phyloP scores from a whole-genome alignment of 129 eudicot species.

The Chrysanthemum seticuspe region DNA sequence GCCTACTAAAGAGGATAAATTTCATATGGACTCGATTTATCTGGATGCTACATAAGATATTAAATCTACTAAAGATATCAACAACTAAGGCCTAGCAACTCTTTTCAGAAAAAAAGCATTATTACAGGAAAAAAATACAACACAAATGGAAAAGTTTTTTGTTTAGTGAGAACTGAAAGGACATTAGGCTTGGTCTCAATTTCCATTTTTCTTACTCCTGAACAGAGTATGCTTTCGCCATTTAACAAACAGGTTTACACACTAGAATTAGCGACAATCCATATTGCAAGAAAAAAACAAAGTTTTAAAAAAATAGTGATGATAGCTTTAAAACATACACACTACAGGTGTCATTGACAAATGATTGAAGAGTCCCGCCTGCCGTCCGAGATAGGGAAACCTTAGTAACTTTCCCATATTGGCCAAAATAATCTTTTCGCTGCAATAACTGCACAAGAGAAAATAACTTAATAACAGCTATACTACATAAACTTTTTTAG shows the following conservation, averaged over 20 bases:
- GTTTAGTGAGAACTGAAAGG: not conserved
- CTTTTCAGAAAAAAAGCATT: too few relatives aligned
- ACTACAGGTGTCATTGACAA: slow-evolving; percentile 67
- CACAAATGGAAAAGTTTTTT: not conserved
- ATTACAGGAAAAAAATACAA: not conserved
- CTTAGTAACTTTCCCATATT: slow-evolving; percentile 69
- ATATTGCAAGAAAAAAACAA: not conserved
- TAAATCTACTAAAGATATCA: not conserved
- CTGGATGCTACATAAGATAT: slow-evolving; percentile 11
- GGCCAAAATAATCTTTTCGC: slow-evolving; percentile 73
- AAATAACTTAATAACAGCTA: not conserved
- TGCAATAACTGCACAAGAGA: slow-evolving; percentile 46
- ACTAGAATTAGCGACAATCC: not conserved
- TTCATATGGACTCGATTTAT: slow-evolving; percentile 11
- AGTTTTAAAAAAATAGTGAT: not conserved
- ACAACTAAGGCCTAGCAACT: not conserved
- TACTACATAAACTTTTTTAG: not conserved
- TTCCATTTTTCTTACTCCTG: not conserved
- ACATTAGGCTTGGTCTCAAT: not conserved
- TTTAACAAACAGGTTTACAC: not conserved
- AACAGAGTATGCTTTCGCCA: not conserved
- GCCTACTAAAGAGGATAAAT: not conserved
- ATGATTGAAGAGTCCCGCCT: slow-evolving; percentile 69
- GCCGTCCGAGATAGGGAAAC: slow-evolving; percentile 71
- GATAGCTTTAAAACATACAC: slow-evolving; percentile 46